Evolutionary conservation across 129 eudicot genomes (phyloP).

Genomic region (sunflower (Helianthus annuus)): HanXRQr2.0-SUNRISE NC_035449.2:39272681-39273180

Average conservation of each 20-base stretch:
- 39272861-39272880: constrained; percentile 38
- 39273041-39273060: constrained; percentile 58
- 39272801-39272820: constrained; percentile 15
- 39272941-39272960: constrained; percentile 44
- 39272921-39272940: not conserved
- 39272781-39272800: constrained; percentile 9
- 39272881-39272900: constrained; percentile 37
- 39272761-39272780: constrained; percentile 44
- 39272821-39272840: constrained; percentile 40
- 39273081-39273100: constrained; percentile 25
- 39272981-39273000: constrained; percentile 18
- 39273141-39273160: constrained; percentile 41
- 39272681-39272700: too few relatives aligned
- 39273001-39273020: constrained; percentile 31
- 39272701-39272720: too few relatives aligned
- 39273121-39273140: constrained; percentile 51
- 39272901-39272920: constrained; percentile 32
- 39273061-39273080: constrained; percentile 18
- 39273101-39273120: constrained; percentile 35
- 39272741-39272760: constrained; percentile 1
- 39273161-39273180: constrained; percentile 40
- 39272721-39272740: not conserved
- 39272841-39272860: constrained; percentile 36
- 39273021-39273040: constrained; percentile 48
- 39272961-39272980: constrained; percentile 39